Evolutionary conservation across 1,284 basidiomycete genomes (phyloP).

Genomic region (Pseudozyma hubeiensis): DNA sequence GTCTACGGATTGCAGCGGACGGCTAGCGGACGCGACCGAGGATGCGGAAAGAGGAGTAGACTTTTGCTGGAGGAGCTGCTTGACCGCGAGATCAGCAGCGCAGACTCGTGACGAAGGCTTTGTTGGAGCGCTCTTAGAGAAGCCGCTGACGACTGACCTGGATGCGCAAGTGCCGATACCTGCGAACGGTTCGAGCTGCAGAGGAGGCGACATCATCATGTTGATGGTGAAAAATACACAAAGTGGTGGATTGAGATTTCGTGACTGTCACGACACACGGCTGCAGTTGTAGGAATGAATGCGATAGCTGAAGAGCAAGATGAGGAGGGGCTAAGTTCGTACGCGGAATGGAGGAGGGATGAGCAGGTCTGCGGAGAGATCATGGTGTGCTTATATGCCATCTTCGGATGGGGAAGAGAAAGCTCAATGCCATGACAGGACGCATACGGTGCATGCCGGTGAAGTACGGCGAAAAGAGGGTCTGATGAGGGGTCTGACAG

Average conservation of each 20-base stretch:
- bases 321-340: too few relatives aligned
- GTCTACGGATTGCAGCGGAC: slow-evolving; percentile 26
- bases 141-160: not conserved
- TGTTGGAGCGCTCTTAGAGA: not conserved
- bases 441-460: too few relatives aligned
- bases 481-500: slow-evolving; percentile 33
- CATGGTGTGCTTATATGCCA: too few relatives aligned
- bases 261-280: too few relatives aligned
- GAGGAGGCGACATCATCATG: slow-evolving; percentile 27
- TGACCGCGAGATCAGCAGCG: slow-evolving; percentile 8
- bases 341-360: too few relatives aligned
- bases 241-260: too few relatives aligned
- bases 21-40: not conserved
- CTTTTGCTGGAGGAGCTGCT: slow-evolving; percentile 6
- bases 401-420: too few relatives aligned
- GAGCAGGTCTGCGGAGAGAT: too few relatives aligned
- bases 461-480: too few relatives aligned
- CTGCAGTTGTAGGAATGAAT: slow-evolving; percentile 2
- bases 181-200: slow-evolving; percentile 4
- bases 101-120: not conserved
- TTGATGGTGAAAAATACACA: not conserved
- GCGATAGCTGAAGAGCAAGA: not conserved
- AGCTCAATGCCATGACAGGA: too few relatives aligned
- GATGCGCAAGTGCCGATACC: slow-evolving; percentile 1
- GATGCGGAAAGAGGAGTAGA: not conserved